Evolutionary conservation across 352 stramenopile species (phyloP).

Genomic region (Phytophthora cactorum): DNA sequence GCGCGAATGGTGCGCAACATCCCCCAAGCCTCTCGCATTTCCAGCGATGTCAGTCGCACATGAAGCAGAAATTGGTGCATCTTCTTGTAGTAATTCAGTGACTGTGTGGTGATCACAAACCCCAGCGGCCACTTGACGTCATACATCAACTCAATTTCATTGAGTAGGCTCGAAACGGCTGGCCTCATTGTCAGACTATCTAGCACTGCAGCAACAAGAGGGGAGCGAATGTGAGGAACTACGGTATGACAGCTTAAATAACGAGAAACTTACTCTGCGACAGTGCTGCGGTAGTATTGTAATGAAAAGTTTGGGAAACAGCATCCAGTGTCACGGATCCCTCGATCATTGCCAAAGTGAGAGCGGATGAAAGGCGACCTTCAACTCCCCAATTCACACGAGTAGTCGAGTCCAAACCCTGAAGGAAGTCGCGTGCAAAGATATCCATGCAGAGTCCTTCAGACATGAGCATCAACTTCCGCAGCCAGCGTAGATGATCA

Average conservation of each 20-base stretch:
- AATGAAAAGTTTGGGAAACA: slow-evolving; percentile 53
- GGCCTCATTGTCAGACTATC: slow-evolving; percentile 44
- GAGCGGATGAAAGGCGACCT: slow-evolving; percentile 52
- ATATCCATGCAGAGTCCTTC: slow-evolving; percentile 79
- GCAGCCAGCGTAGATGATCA: slow-evolving; percentile 63
- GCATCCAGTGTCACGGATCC: slow-evolving; percentile 29
- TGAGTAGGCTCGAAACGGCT: slow-evolving; percentile 39
- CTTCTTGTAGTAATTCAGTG: slow-evolving; percentile 39
- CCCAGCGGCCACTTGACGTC: slow-evolving; percentile 56
- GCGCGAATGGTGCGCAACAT: slow-evolving; percentile 39
- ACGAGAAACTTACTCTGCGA: slow-evolving; percentile 41
- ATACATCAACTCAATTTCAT: slow-evolving; percentile 57
- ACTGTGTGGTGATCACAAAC: slow-evolving; percentile 48
- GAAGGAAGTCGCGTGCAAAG: slow-evolving; percentile 66
- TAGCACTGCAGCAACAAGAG: slow-evolving; percentile 35
- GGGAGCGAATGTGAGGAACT: not conserved
- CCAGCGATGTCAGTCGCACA: slow-evolving; percentile 48
- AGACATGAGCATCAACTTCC: slow-evolving; percentile 73
- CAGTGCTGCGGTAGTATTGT: slow-evolving; percentile 43
- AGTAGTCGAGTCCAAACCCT: slow-evolving; percentile 45
- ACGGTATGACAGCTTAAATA: not conserved
- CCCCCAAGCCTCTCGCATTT: slow-evolving; percentile 50
- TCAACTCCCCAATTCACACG: slow-evolving; percentile 55
- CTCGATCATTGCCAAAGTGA: slow-evolving; percentile 70
- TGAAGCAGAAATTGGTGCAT: slow-evolving; percentile 59